Percentiles rank a stretch among this genome's conserved stretches.
These are phyloP conservation scores for Gossypium gossypioides DNA, from an alignment of 441 rosid species.

Conservation along the genomic window DNA sequence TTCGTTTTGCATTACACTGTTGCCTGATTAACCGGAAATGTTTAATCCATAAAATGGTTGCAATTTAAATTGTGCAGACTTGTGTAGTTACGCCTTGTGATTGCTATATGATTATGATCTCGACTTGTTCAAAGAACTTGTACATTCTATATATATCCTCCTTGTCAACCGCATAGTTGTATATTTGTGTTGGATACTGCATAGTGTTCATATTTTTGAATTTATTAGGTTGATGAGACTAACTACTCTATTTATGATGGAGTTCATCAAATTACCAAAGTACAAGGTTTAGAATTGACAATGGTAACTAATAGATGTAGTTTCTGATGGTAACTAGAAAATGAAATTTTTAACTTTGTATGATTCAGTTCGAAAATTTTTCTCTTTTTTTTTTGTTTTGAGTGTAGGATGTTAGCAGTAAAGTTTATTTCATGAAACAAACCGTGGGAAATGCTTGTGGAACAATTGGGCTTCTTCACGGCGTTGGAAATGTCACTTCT, in stretches of 20 bases:
- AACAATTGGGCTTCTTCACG: conserved; percentile 92
- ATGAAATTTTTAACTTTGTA: background rate
- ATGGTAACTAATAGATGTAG: background rate
- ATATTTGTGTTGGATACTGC: background rate
- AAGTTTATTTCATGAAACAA: conserved; percentile 85
- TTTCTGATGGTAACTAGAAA: background rate
- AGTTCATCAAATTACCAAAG: background rate
- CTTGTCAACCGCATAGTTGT: background rate
- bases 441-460: conserved; percentile 98
- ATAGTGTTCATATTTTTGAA: background rate
- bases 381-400: background rate
- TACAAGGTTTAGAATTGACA: background rate
- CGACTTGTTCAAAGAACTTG: background rate
- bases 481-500: conserved; percentile 75
- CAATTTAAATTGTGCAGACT: background rate
- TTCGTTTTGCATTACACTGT: background rate
- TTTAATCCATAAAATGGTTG: background rate
- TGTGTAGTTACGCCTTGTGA: background rate
- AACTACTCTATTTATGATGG: background rate
- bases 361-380: background rate
- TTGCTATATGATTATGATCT: background rate
- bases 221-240: background rate
- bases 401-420: conserved; percentile 41
- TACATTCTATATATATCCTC: background rate
- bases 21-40: background rate